A percentile compares a stretch with the other conserved stretches of the same genome.
phyloP scores from a whole-genome alignment of 345 rosid species.

The Zanthoxylum bungeanum region DNA sequence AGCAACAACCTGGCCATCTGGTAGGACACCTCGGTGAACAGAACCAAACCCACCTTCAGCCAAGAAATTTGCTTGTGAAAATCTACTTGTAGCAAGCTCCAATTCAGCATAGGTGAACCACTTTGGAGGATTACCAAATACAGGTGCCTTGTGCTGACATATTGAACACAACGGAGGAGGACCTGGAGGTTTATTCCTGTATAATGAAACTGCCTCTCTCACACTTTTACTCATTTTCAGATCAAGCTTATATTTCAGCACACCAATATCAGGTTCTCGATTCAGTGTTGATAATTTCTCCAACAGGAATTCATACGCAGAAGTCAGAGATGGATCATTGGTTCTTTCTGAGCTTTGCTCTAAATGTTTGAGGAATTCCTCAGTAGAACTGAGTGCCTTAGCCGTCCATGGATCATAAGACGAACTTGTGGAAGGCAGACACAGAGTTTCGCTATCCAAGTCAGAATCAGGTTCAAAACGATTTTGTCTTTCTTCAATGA shows the following conservation, averaged over 20 bases:
- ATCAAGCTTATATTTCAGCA: slow-evolving; percentile 46
- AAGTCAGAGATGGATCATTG: slow-evolving; percentile 37
- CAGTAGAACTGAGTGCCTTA: slow-evolving; percentile 36
- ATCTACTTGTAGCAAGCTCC: slow-evolving; percentile 81
- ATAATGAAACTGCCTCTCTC: slow-evolving; percentile 79
- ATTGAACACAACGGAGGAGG: slow-evolving; percentile 96
- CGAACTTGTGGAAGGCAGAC: slow-evolving; percentile 50
- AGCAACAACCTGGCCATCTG: slow-evolving; percentile 85
- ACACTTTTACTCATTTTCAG: slow-evolving; percentile 63
- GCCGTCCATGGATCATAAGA: slow-evolving; percentile 42
- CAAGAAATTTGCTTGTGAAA: slow-evolving; percentile 80
- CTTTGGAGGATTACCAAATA: slow-evolving; percentile 93
- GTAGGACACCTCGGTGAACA: slow-evolving; percentile 79
- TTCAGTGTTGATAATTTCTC: slow-evolving; percentile 48
- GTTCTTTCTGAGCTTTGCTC: slow-evolving; percentile 40
- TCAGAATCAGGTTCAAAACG: slow-evolving; percentile 64
- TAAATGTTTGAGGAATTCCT: slow-evolving; percentile 32
- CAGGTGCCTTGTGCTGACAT: slow-evolving; percentile 91
- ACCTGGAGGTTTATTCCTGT: slow-evolving; percentile 69
- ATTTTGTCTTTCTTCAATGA: slow-evolving; percentile 44
- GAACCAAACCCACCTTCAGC: slow-evolving; percentile 99
- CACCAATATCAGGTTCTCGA: slow-evolving; percentile 48
- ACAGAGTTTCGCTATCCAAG: slow-evolving; percentile 52
- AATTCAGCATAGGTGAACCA: slow-evolving; percentile 85
- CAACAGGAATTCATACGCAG: slow-evolving; percentile 38